Evolutionary conservation across 345 rosid species (phyloP), one percentile per base, ranked within the genome.

Genomic region (Melaleuca quinquenervia): DNA sequence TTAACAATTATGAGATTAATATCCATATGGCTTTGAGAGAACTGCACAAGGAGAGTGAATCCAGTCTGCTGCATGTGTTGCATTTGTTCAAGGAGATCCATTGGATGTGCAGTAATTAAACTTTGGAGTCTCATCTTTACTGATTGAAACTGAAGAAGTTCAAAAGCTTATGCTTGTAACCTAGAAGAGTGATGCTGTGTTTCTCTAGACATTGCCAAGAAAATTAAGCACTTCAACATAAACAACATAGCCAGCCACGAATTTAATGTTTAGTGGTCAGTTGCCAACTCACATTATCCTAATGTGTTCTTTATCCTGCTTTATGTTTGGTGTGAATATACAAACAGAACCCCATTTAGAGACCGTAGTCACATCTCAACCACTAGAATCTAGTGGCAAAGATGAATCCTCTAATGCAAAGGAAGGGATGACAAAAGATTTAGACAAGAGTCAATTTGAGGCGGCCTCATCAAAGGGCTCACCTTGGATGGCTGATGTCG

Each of bases 371-470:
- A 45, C 84, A 54, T 62, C 85, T 21, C 87, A 86, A 32, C 84
- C 87, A 8, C 84, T 84, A 53, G 84, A 84, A 49, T 83, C 52
- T 29, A 64, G 60, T 64, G 85, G 55, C 62, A 85, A 84, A 85
- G 88, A 88, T 50, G 50, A 60, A 82, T 32, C 80, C 18, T 29
- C 89, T 60, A 49, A 18, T 50, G 52, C 87, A 29, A 86, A 27
- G 32, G 84, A 85, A 44, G 85, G 87, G 52, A 51, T 55, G 6
- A 54, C 84, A 74, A 64, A 87, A 76, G 45, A 58, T 49, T 51
- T 87, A 74, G 89, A 87, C 20, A 36, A 78, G 12, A 83, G 49
- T 4, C 74, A 36, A 15, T 21, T 52, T 84, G 78, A 86, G 41
- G 45, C 29, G n/a, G 56, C 84, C 9, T 75, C 86, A 84, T 58